Conservation (phyloP, 257 asterid species). For the Henckelia pumila region DNA sequence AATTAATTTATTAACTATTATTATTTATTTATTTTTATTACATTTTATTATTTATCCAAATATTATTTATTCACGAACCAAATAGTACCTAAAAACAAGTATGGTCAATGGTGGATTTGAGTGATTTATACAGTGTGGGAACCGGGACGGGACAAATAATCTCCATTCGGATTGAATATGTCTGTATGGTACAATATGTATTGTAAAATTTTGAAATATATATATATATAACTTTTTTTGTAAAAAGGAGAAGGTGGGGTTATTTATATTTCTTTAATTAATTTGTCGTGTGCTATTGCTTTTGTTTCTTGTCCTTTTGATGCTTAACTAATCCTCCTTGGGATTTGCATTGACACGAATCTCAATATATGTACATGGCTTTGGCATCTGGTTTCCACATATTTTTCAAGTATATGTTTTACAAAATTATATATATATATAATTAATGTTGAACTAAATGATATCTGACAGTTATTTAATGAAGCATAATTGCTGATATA, state of each 20-base stretch:
- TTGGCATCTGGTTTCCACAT: background rate
- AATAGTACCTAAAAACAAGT: constrained; percentile 5
- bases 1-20: too few species aligned
- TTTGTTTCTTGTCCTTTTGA: constrained; percentile 25
- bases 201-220: too few species aligned
- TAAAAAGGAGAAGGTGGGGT: background rate
- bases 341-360: constrained; percentile 30
- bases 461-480: too few species aligned
- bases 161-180: background rate
- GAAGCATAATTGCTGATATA: too few species aligned
- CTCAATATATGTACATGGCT: constrained; percentile 17
- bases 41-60: too few species aligned
- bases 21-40: too few species aligned
- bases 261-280: background rate
- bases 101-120: constrained; percentile 34
- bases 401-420: background rate
- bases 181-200: too few species aligned
- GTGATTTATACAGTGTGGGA: background rate
- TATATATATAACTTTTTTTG: background rate
- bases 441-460: background rate
- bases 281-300: constrained; percentile 29
- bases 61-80: too few species aligned
- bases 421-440: too few species aligned
- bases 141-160: background rate
- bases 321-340: constrained; percentile 21